Evolutionary conservation across 2,329 filamentous ascomycete genomes (phyloP), one percentile per base, ranked within the genome.

Genomic region (Colletotrichum destructivum): DNA sequence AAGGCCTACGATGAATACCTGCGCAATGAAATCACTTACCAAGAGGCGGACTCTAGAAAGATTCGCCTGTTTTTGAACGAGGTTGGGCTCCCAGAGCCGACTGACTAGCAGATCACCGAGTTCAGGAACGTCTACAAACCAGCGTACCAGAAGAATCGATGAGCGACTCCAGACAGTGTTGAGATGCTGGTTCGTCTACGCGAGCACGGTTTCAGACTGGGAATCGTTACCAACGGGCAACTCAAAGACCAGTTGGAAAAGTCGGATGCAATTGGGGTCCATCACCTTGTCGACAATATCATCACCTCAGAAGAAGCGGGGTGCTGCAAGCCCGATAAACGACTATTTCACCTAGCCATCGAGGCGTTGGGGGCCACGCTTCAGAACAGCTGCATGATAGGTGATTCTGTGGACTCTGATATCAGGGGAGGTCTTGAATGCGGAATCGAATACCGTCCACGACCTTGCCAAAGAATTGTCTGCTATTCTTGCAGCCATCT

Each of bases 271-370:
- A 63, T 69, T 11, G 31, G 66, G 11, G 59, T 62, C 6, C 15
- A 9, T 26, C 59, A 63, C 9, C 66, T 63, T 26, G 66, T 57
- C 66, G 52, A 63, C 59, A 26, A 57, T 26, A 46, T 69, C 59
- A n/a, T 69, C 42, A 52, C 51, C 23, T 69, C 52, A 18, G 59
- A 69, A 26, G 51, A 69, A 42, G 66, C 42, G 15, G 59, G 59
- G 5, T 62, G 40, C 12, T 49, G 26, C 31, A 69, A 63, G 59
- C 66, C 59, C 2, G 59, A 63, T 9, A 49, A 9, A 0, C 12
- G 21, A 9, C 2, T 63, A 1, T 68, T 63, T 21, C 40, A 21
- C 2, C 31, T 38, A n/a, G 57, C 52, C 7, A n/a, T 56, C 4
- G 2, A 62, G 12, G 9, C 26, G 3, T 21, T 63, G 16, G 40